Evolutionary conservation across 2,329 filamentous ascomycete genomes (phyloP), one percentile per base, ranked within the genome.

Genomic region (Cladosporium sp.): DNA sequence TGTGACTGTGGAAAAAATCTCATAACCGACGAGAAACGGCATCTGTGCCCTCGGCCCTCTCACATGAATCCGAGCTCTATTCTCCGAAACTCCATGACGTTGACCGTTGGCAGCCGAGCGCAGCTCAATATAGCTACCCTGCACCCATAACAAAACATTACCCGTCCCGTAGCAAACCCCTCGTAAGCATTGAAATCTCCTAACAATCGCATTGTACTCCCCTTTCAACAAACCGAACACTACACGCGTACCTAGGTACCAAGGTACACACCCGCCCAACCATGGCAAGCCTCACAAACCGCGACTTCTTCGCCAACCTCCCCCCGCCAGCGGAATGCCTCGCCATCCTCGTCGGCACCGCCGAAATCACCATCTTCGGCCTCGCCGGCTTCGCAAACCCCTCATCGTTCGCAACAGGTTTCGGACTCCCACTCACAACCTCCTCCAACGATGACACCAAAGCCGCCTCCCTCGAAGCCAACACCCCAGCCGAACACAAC

Each of bases 271-370:
- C 30, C 9, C 36, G 15, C 9, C 22, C 40, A 14, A 38, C 5
- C n/a, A 56, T 56, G 40, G 36, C 55, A 7, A 39, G 45, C 34
- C 15, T 25, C 5, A 34, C 30, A 5, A 34, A 34, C 30, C 60
- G 59, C 28, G 55, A 64, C 56, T 39, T 65, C 61, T 67, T 64
- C 64, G 56, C 60, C 57, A 52, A 66, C 65, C 69, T 72, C 45
- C 70, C 70, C 15, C 68, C 68, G 34, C 69, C 70, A 43, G 65
- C 69, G 63, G 70, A 72, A 66, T 68, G 66, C 65, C 67, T 72
- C 60, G 70, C 70, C 19, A 69, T 72, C 63, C 69, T 71, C 50
- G 55, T 72, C 49, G 70, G 70, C 63, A 62, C 60, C 57, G 65
- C 67, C 36, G 69, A 72, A 65, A 52, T 70, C 54, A 64, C 67